These are phyloP conservation scores for Piper betle DNA, from an alignment of 164 flowering plant genomes.

Conservation along the genomic window DNA sequence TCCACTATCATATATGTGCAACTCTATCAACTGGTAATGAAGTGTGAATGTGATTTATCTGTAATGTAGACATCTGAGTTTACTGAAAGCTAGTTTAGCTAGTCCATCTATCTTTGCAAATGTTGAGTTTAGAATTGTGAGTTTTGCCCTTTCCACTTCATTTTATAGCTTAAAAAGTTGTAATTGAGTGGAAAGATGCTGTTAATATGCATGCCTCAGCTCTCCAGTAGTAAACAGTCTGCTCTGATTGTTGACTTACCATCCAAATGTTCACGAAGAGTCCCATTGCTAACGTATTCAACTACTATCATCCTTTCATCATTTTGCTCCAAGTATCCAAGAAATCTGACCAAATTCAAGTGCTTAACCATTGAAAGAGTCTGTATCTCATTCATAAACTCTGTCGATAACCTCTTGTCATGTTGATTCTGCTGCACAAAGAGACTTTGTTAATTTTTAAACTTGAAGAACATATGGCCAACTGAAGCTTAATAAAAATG, in stretches of 20 bases:
- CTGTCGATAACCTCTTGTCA: conserved; percentile 18
- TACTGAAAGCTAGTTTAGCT: too few species aligned
- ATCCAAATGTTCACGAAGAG: conserved; percentile 59
- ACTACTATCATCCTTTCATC: conserved; percentile 46
- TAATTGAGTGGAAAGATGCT: too few species aligned
- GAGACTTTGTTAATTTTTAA: background rate
- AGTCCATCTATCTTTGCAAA: too few species aligned
- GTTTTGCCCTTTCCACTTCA: too few species aligned
- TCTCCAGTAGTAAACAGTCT: background rate
- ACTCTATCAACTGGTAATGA: background rate
- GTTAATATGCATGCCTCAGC: background rate
- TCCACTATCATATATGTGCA: background rate
- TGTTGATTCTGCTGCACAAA: conserved; percentile 26
- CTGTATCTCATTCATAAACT: conserved; percentile 52
- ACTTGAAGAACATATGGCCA: too few species aligned
- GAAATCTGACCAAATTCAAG: conserved; percentile 48
- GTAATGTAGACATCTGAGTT: too few species aligned
- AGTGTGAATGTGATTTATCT: background rate
- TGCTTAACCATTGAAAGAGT: conserved; percentile 61
- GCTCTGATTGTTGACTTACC: conserved; percentile 19
- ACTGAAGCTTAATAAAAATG: too few species aligned
- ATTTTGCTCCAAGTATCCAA: conserved; percentile 45
- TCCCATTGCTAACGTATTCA: conserved; percentile 62
- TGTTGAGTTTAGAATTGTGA: background rate
- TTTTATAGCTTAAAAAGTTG: background rate